Percentiles rank a stretch among this genome's conserved stretches.
These are phyloP conservation scores for Talaromyces atroroseus DNA, from an alignment of 2,329 filamentous ascomycete genomes.

Conservation along the genomic window DNA sequence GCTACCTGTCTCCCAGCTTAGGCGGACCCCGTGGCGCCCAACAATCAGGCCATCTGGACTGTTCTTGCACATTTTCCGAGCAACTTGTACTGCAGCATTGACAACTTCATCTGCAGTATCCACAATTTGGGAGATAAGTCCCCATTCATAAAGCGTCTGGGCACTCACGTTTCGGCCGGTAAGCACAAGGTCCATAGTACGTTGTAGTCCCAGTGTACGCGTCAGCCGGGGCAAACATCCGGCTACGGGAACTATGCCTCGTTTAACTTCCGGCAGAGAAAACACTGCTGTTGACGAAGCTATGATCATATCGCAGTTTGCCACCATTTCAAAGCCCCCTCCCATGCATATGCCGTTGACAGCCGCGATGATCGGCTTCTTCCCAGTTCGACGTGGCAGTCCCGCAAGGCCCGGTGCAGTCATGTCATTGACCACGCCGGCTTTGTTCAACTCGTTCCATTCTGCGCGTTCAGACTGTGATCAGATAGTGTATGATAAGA, in stretches of 20 bases:
- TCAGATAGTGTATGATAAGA: not conserved
- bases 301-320: slow-evolving; percentile 65
- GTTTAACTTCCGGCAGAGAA: slow-evolving; percentile 64
- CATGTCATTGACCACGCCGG: slow-evolving; percentile 32
- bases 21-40: slow-evolving; percentile 58
- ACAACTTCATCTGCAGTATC: slow-evolving; percentile 23
- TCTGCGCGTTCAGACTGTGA: not conserved
- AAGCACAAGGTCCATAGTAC: slow-evolving; percentile 67
- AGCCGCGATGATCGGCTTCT: slow-evolving; percentile 71
- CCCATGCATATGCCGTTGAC: slow-evolving; percentile 71
- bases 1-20: slow-evolving; percentile 61
- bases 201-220: slow-evolving; percentile 60
- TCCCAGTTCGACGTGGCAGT: slow-evolving; percentile 59
- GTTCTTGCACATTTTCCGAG: slow-evolving; percentile 53
- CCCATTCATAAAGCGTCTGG: slow-evolving; percentile 58
- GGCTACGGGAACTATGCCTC: slow-evolving; percentile 65
- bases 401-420: slow-evolving; percentile 22
- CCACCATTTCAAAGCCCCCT: slow-evolving; percentile 70
- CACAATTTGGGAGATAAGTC: slow-evolving; percentile 64
- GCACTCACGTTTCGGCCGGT: slow-evolving; percentile 58
- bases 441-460: slow-evolving; percentile 54
- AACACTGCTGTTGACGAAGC: slow-evolving; percentile 53
- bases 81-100: slow-evolving; percentile 53
- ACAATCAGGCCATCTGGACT: slow-evolving; percentile 68
- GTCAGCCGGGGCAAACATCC: slow-evolving; percentile 64